Base-by-base conservation (phyloP, 495 filamentous ascomycete species). In the Neurospora tetrasperma region DNA sequence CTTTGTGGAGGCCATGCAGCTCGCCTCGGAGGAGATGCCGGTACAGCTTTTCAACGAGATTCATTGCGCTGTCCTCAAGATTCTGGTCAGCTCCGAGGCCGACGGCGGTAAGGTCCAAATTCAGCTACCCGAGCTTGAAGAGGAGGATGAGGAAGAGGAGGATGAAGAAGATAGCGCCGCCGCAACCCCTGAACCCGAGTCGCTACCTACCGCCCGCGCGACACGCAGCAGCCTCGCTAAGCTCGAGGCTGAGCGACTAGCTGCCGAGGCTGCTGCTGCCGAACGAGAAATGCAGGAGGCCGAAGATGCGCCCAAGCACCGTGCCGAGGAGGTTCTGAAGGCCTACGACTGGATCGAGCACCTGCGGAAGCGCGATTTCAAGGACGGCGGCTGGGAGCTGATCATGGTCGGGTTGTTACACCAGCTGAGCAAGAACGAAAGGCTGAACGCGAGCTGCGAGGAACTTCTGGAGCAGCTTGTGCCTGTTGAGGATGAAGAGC, bases 1-100 rank as follows among this genome's bases (percentile, higher is more conserved):
- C 82, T 98, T 93, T 77, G 82, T 97, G 23, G 93, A 98, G 77
- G 92, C 95, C 5, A 89, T 99, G 85, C 86, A 90, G 69, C 91
- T 96, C 71, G 87, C 90, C 0, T 93, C 90, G 0, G 88, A 91
- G 11, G 92, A 94, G 40, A 84, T 90, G 2, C 90, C 93, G 35
- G 97, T 96, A 71, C 90, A 98, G 78, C 85, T 99, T 0, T 92
- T 97, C 75, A 90, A 91, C 38, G 96, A 99, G 78, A 88, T 95
- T 1, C 94, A 98, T 80, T 99, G 96, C 79, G 89, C 96, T 0
- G 88, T 97, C 4, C 83, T 99, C 66, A 97, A 97, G 78, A 89
- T 92, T 48, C 84, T 98, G 39, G 93, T 98, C 70, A 90, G 90
- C 77, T 86, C 90, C 23, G 86, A 90, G 73, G 87, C 88, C 11